Evolutionary conservation across 768 basidiomycete genomes (phyloP).

Genomic region (Daedaleopsis nitida): DNA sequence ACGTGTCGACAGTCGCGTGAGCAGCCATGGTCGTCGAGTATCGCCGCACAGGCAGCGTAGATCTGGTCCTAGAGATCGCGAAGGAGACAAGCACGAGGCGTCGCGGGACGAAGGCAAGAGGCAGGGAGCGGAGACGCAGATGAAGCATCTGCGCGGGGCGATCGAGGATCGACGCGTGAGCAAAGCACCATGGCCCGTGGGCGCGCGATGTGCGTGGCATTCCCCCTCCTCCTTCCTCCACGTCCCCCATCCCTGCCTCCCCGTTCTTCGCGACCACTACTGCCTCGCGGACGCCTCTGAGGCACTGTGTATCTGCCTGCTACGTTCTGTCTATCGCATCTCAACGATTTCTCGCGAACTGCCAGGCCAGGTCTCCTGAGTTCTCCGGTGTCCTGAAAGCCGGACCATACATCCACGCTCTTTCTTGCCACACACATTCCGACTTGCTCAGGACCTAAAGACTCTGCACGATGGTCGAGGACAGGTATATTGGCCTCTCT

Average conservation of each 20-base stretch:
- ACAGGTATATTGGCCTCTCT: slow-evolving; percentile 93
- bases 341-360: background rate
- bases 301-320: background rate
- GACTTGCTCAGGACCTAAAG: background rate
- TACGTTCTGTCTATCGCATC: background rate
- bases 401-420: slow-evolving; percentile 10
- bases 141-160: slow-evolving; percentile 8
- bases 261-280: background rate
- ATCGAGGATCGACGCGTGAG: slow-evolving; percentile 10
- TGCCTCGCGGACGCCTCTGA: background rate
- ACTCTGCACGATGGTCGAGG: slow-evolving; percentile 64
- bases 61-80: background rate
- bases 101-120: background rate
- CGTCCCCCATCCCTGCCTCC: slow-evolving; percentile 1
- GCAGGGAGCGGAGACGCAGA: slow-evolving; percentile 9
- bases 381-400: background rate
- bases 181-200: background rate
- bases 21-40: slow-evolving; percentile 38
- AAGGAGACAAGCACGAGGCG: background rate
- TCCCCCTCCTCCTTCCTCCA: background rate
- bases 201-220: slow-evolving; percentile 8
- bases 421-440: slow-evolving; percentile 6
- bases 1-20: slow-evolving; percentile 56
- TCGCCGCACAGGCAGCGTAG: background rate
- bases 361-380: background rate